phyloP scores from a whole-genome alignment of 2,329 filamentous ascomycete genomes.

The Albifimbria verrucaria region DNA sequence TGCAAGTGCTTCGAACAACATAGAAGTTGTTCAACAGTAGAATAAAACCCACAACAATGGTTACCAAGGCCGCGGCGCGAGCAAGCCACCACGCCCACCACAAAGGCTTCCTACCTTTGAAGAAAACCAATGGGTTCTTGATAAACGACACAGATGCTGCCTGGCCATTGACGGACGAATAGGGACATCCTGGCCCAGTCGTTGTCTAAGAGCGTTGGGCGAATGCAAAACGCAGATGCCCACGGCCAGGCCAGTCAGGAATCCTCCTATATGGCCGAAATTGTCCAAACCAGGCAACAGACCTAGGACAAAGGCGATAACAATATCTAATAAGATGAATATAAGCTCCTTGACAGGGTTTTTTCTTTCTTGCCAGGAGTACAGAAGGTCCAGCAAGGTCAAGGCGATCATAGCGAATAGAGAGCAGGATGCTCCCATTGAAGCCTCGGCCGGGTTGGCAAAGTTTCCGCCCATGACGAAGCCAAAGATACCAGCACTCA shows the following conservation, averaged over 20 bases:
- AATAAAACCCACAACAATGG: conserved; percentile 82
- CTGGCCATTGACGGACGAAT: conserved; percentile 63
- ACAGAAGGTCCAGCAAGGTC: conserved; percentile 82
- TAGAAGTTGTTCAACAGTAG: conserved; percentile 91
- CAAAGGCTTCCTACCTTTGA: conserved; percentile 84
- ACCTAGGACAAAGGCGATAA: conserved; percentile 88
- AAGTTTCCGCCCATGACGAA: conserved; percentile 95
- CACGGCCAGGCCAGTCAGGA: conserved; percentile 84
- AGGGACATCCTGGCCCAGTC: conserved; percentile 69
- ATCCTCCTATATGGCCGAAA: conserved; percentile 95
- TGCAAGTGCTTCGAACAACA: conserved; percentile 68
- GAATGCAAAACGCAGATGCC: conserved; percentile 88
- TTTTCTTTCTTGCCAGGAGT: conserved; percentile 80
- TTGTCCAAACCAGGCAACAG: conserved; percentile 92
- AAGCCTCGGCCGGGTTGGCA: conserved; percentile 75
- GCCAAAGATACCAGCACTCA: conserved; percentile 89
- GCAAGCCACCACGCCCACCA: conserved; percentile 99
- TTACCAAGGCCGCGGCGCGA: conserved; percentile 71
- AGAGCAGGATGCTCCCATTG: conserved; percentile 83
- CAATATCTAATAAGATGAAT: conserved; percentile 80
- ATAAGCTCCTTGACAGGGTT: conserved; percentile 80
- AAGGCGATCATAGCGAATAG: conserved; percentile 92
- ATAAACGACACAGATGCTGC: conserved; percentile 48
- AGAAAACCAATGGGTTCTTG: conserved; percentile 71
- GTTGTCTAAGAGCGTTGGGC: conserved; percentile 72